Conservation (phyloP, 2,329 filamentous ascomycete genomes). For the Colletotrichum liaoningense region DNA sequence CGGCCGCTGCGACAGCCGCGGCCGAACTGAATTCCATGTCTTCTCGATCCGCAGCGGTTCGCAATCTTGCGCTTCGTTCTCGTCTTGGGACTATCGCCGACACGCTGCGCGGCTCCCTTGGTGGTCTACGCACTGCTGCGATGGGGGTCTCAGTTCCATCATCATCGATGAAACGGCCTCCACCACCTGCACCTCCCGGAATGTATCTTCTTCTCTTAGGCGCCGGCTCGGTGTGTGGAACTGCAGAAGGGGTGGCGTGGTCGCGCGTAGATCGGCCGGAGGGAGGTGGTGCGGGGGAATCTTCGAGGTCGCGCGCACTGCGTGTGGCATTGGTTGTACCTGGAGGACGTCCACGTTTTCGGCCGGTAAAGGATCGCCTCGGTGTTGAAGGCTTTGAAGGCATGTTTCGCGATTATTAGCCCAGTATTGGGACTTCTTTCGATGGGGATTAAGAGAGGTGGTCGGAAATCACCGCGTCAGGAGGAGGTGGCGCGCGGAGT, state of each 20-base stretch:
- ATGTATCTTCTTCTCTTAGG: conserved; percentile 82
- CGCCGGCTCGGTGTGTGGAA: conserved; percentile 63
- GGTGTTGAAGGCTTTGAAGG: conserved; percentile 50
- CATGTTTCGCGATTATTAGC: conserved; percentile 40
- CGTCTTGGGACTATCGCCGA: conserved; percentile 63
- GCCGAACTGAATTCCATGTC: conserved; percentile 84
- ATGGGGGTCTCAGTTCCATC: conserved; percentile 69
- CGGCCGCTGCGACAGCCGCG: conserved; percentile 88
- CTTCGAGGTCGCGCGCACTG: conserved; percentile 50
- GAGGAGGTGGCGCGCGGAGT: conserved; percentile 39
- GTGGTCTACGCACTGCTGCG: conserved; percentile 46
- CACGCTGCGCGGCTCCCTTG: conserved; percentile 44
- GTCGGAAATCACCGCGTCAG: conserved; percentile 40
- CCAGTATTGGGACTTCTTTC: conserved; percentile 12
- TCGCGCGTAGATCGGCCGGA: conserved; percentile 49
- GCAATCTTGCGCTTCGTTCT: conserved; percentile 67
- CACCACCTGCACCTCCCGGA: conserved; percentile 87
- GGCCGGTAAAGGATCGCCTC: conserved; percentile 53
- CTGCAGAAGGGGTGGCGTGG: conserved; percentile 23
- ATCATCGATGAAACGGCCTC: conserved; percentile 84
- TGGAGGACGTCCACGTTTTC: conserved; percentile 60
- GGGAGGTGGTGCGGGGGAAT: conserved; percentile 43
- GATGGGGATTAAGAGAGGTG: conserved; percentile 24
- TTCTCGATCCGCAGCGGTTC: conserved; percentile 65
- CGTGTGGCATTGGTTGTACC: conserved; percentile 55